A percentile compares a stretch with the other conserved stretches of the same genome.
Evolutionary conservation across 768 basidiomycete genomes (phyloP).

Genomic region (Pleurotus citrinopileatus): DNA sequence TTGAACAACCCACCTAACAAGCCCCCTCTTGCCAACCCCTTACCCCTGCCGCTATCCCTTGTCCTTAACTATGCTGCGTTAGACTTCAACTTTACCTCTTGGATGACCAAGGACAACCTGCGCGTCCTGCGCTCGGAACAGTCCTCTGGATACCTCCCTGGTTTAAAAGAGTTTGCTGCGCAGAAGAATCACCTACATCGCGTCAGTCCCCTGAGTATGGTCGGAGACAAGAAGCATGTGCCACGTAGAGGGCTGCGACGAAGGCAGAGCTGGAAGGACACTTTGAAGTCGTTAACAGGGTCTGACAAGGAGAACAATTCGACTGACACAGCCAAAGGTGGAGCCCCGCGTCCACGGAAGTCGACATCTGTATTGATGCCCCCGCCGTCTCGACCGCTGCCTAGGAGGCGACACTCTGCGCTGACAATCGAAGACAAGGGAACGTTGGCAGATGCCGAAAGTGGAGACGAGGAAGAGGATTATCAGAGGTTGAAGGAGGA

Average conservation of each 20-base stretch:
- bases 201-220: conserved; percentile 88
- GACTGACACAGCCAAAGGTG: conserved; percentile 22
- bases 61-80: conserved; percentile 89
- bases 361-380: conserved; percentile 6
- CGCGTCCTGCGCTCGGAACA: conserved; percentile 85
- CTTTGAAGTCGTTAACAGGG: conserved; percentile 34
- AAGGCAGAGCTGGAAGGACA: conserved; percentile 61
- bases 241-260: conserved; percentile 45
- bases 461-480: conserved; percentile 50
- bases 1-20: conserved; percentile 33
- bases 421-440: conserved; percentile 42
- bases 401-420: conserved; percentile 7
- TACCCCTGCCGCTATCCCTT: conserved; percentile 78
- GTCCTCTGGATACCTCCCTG: conserved; percentile 77
- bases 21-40: conserved; percentile 30
- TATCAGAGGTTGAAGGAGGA: conserved; percentile 52
- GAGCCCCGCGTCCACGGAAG: conserved; percentile 11
- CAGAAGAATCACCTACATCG: conserved; percentile 90
- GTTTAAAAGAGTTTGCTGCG: conserved; percentile 63
- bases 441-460: conserved; percentile 51
- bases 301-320: conserved; percentile 31
- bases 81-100: conserved; percentile 98
- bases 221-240: conserved; percentile 58
- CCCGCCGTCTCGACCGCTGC: conserved; percentile 3
- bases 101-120: conserved; percentile 87